phyloP scores from a whole-genome alignment of 1,284 basidiomycete genomes.

The Cryptococcus neoformans region DNA sequence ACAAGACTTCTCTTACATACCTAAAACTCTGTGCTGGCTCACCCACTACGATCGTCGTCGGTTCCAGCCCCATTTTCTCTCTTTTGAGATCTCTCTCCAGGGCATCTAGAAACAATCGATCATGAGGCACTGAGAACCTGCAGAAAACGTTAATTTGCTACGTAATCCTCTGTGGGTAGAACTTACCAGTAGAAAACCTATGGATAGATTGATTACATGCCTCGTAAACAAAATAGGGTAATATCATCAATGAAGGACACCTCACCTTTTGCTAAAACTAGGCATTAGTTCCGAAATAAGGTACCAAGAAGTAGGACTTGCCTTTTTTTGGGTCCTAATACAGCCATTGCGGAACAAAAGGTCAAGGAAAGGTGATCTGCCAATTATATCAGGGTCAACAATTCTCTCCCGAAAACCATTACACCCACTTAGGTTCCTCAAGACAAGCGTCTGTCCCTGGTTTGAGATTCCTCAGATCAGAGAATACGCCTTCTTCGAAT shows the following conservation, averaged over 20 bases:
- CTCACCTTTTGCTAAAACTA: background rate
- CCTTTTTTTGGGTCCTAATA: conserved; percentile 93
- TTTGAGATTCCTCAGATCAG: conserved; percentile 84
- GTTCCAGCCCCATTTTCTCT: conserved; percentile 79
- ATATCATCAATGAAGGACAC: background rate
- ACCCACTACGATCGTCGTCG: conserved; percentile 69
- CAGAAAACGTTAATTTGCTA: background rate
- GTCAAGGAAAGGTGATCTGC: conserved; percentile 64
- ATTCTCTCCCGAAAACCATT: background rate
- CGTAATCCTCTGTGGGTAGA: too few species aligned
- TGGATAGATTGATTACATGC: background rate
- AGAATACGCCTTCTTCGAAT: conserved; percentile 90
- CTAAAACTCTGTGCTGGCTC: conserved; percentile 66
- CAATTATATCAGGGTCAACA: background rate
- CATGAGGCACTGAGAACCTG: conserved; percentile 82
- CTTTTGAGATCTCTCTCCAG: conserved; percentile 89
- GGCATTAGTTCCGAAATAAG: background rate
- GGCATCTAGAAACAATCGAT: conserved; percentile 91
- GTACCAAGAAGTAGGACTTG: conserved; percentile 56
- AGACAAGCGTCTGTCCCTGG: conserved; percentile 83
- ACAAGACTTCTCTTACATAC: conserved; percentile 19
- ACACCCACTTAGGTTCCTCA: conserved; percentile 79
- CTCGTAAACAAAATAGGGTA: background rate
- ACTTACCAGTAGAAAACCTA: conserved; percentile 75
- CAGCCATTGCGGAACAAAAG: conserved; percentile 91